Evolutionary conservation across 768 basidiomycete species (phyloP), one percentile per base, ranked within the genome.

Genomic region (Nevesoporus exiguus): DNA sequence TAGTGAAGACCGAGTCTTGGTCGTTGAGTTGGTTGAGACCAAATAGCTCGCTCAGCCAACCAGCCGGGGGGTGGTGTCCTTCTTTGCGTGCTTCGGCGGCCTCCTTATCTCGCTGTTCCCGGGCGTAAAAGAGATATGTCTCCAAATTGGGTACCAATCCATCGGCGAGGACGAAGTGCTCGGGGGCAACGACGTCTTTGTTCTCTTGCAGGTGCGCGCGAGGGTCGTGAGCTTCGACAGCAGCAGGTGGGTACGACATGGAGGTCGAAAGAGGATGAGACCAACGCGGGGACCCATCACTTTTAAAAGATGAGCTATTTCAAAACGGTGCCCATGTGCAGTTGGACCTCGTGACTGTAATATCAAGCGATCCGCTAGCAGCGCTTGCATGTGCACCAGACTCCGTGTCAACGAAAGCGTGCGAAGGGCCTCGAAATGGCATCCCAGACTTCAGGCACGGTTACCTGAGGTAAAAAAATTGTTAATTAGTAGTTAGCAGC

Each of bases 1-100:
- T 71, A 60, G 49, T 67, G 45, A 10, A 57, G 69, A 64, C 69
- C 61, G 67, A 76, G 60, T 2, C 65, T 45, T 4, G 71, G 71
- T 19, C 44, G 11, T 58, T 63, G 34, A 44, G 57, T n/a, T 47
- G 62, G 44, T 61, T 47, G 53, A 65, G 49, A 34, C 55, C 62
- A 5, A 68, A 67, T 7, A 69, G 10, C 2, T 60, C 43, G 47
- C 57, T 58, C 1, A 56, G 6, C 65, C 60, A 62, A 24, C 64
- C 56, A 21, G 51, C 29, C 2, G 64, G 56, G 0, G 49, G 51
- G 15, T 9, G 49, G 3, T 42, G 36, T 2, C 64, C 64, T 14
- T 59, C 47, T 29, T 27, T 49, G 37, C 55, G 64, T 5, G 60
- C 63, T 30, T 70, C 55, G 1, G 61, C 58, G 13, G 29, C 61